Evolutionary conservation across 192 early-diverging fungal genomes (phyloP).

Genomic region (Ambispora gerdemannii): DNA sequence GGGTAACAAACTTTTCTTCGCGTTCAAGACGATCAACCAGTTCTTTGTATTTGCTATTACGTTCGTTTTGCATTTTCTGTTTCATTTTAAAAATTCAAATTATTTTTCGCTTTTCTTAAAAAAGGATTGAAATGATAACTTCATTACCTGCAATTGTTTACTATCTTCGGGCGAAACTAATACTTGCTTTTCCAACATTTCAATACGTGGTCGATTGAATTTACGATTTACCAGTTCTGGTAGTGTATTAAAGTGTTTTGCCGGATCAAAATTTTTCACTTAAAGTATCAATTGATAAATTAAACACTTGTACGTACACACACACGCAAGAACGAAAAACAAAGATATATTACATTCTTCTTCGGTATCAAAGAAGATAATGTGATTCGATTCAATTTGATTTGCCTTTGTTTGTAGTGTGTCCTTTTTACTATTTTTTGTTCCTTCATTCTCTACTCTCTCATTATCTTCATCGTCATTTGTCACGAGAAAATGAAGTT

Average conservation of each 20-base stretch:
- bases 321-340: no score
- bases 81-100: slow-evolving; percentile 19
- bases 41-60: slow-evolving; percentile 60
- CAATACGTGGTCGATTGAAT: slow-evolving; percentile 74
- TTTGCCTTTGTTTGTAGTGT: slow-evolving; percentile 33
- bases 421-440: slow-evolving; percentile 18
- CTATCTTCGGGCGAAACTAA: slow-evolving; percentile 39
- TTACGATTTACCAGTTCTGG: slow-evolving; percentile 74
- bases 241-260: slow-evolving; percentile 78
- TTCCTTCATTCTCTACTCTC: slow-evolving; percentile 38
- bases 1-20: slow-evolving; percentile 67
- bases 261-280: slow-evolving; percentile 74
- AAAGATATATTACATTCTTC: slow-evolving; percentile 58
- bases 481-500: slow-evolving; percentile 64
- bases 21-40: slow-evolving; percentile 70
- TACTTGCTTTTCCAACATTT: slow-evolving; percentile 50
- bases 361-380: slow-evolving; percentile 75
- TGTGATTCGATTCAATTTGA: slow-evolving; percentile 55
- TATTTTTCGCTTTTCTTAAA: background rate
- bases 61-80: slow-evolving; percentile 50
- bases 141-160: slow-evolving; percentile 18
- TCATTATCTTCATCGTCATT: slow-evolving; percentile 37
- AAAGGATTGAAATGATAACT: background rate
- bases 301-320: no score
- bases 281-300: background rate